Conservation (phyloP, 345 rosid genomes). For the Noccaea bulbosa region DNA sequence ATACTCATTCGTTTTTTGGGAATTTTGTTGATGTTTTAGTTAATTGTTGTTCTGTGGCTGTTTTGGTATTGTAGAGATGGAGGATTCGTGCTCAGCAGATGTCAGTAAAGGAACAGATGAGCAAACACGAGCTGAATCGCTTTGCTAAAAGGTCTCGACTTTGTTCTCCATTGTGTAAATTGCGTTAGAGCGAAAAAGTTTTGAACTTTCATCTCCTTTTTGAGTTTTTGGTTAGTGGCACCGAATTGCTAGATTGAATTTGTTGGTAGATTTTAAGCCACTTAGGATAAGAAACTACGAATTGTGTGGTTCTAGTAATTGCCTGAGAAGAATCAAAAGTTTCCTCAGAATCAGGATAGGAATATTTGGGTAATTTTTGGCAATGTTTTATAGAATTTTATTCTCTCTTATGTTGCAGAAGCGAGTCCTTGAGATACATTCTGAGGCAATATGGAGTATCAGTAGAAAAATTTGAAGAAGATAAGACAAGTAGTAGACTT, state of each 20-base stretch:
- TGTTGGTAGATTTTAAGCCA: conserved; percentile 10
- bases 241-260: background rate
- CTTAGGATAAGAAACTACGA: conserved; percentile 16
- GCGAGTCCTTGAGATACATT: conserved; percentile 35
- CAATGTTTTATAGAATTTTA: background rate
- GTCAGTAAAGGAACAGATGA: conserved; percentile 23
- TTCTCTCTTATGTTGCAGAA: conserved; percentile 33
- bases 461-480: conserved; percentile 26
- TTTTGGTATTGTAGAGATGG: conserved; percentile 33
- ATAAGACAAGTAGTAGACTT: conserved; percentile 5
- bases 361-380: background rate
- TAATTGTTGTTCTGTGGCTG: background rate
- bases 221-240: background rate
- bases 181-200: background rate
- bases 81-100: conserved; percentile 29
- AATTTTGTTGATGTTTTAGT: background rate
- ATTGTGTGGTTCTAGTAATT: conserved; percentile 11
- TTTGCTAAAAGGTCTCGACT: conserved; percentile 39
- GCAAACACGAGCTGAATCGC: conserved; percentile 21
- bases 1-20: background rate
- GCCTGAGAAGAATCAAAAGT: background rate
- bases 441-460: conserved; percentile 41
- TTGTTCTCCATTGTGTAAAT: conserved; percentile 10
- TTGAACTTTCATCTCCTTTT: conserved; percentile 1
- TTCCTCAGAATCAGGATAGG: background rate